phyloP scores from a whole-genome alignment of 202 grass and related monocot genomes.

The Zoysia matrella region DNA sequence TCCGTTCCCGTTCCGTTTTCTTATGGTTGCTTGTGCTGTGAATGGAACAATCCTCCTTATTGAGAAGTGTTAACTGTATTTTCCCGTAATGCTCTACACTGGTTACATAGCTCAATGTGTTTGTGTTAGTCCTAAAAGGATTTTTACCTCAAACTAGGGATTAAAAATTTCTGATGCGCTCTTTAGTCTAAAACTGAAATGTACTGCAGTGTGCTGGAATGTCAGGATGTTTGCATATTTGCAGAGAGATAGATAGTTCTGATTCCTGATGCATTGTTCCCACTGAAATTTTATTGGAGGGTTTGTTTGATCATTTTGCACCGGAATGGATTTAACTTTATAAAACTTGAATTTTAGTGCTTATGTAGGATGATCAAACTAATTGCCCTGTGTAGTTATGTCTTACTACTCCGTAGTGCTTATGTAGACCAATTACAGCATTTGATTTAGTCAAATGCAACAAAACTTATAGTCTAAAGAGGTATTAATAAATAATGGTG shows the following conservation, averaged over 20 bases:
- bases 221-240: not conserved
- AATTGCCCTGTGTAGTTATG: no score
- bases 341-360: no score
- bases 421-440: no score
- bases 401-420: no score
- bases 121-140: no score
- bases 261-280: not conserved
- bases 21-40: not conserved
- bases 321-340: no score
- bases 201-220: not conserved
- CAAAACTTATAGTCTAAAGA: no score
- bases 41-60: not conserved
- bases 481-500: no score
- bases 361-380: no score
- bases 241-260: not conserved
- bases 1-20: not conserved
- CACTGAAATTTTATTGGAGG: not conserved
- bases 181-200: not conserved
- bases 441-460: no score
- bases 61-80: not conserved
- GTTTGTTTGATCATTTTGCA: no score
- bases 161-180: not conserved
- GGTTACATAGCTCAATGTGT: not conserved
- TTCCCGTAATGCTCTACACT: not conserved
- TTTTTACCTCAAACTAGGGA: not conserved